A percentile compares a stretch with the other conserved stretches of the same genome.
phyloP scores from a whole-genome alignment of 768 basidiomycete genomes.

The Leccinum rimulosum region DNA sequence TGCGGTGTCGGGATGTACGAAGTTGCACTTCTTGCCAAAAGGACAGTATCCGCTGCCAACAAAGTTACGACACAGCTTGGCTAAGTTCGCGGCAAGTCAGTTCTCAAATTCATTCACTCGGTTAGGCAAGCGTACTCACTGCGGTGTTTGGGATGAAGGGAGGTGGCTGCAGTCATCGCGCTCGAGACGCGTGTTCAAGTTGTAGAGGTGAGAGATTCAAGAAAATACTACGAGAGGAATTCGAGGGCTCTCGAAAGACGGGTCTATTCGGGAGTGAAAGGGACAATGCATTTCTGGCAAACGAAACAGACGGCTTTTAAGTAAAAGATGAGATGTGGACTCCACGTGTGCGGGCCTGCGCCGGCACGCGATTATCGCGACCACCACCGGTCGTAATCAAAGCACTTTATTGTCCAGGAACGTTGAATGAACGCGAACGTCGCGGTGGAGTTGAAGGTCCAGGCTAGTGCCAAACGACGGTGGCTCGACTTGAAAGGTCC shows the following conservation, averaged over 20 bases:
- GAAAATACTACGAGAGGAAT: background rate
- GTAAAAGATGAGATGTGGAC: slow-evolving; percentile 25
- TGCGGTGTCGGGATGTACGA: slow-evolving; percentile 30
- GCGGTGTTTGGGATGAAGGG: slow-evolving; percentile 29
- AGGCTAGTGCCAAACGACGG: background rate
- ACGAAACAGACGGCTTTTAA: slow-evolving; percentile 26
- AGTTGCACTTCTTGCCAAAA: slow-evolving; percentile 38
- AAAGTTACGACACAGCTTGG: slow-evolving; percentile 36
- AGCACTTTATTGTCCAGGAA: slow-evolving; percentile 13
- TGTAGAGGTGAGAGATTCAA: background rate
- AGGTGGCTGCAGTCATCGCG: slow-evolving; percentile 8
- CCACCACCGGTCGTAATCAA: slow-evolving; percentile 7
- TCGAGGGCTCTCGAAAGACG: background rate
- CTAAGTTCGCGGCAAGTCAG: slow-evolving; percentile 21
- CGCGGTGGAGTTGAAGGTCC: slow-evolving; percentile 5
- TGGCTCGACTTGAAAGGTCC: background rate
- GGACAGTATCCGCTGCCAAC: slow-evolving; percentile 35
- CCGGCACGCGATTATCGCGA: slow-evolving; percentile 30
- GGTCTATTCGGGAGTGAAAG: slow-evolving; percentile 4
- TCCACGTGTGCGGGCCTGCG: slow-evolving; percentile 25
- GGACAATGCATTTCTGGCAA: slow-evolving; percentile 23
- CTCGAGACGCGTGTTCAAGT: slow-evolving; percentile 4
- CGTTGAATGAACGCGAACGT: slow-evolving; percentile 4
- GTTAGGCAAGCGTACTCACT: slow-evolving; percentile 22
- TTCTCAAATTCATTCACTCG: background rate